Base-by-base conservation (phyloP, 345 rosid genomes). In the Punica granatum region DNA sequence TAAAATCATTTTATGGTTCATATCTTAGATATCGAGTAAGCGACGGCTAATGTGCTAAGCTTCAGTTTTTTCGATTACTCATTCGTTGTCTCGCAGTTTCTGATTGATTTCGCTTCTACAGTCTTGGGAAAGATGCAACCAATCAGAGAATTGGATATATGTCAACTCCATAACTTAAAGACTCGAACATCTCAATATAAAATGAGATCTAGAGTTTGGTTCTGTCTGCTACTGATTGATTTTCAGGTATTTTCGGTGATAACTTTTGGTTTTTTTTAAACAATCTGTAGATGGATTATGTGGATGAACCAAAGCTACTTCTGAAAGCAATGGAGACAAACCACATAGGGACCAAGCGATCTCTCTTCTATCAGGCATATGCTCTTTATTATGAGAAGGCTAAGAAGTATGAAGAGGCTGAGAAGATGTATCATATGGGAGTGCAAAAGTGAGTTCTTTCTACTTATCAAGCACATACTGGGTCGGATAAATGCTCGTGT, bases 301-400 rank as follows among this genome's bases (percentile, higher is more conserved):
- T 91, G 67, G 96, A 84, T 58, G 96, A 94, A 58, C 99, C 99
- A 34, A 87, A 68, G 71, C 64, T 77, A 32, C 72, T 93, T 53
- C 70, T 93, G 74, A 85, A 80, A 66, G 78, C 77, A 23, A 93
- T 93, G 98, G 96, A 90, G 79, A 67, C 71, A 74, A 89, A 87
- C 61, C 60, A 69, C n/a, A 85, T 93, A 59, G 98, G 98, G 63
- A 77, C 69, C 31, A 86, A 84, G 72, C 70, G 77, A 46, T 78
- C 98, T 39, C 74, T 89, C 71, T 93, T 86, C 82, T 93, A 89
- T 78, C 96, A 87, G 72, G 98, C 98, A 2, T 85, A 93, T 78
- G 92, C 95, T 64, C 92, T 93, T 43, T 86, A 84, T 74, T 84
- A 89, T 67, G 98, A 90, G 84, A 90, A 89, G 83, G 76, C 78